A percentile compares a stretch with the other conserved stretches of the same genome.
These are phyloP conservation scores for Fusarium dimerum DNA, from an alignment of 2,329 filamentous ascomycete species.

Conservation along the genomic window DNA sequence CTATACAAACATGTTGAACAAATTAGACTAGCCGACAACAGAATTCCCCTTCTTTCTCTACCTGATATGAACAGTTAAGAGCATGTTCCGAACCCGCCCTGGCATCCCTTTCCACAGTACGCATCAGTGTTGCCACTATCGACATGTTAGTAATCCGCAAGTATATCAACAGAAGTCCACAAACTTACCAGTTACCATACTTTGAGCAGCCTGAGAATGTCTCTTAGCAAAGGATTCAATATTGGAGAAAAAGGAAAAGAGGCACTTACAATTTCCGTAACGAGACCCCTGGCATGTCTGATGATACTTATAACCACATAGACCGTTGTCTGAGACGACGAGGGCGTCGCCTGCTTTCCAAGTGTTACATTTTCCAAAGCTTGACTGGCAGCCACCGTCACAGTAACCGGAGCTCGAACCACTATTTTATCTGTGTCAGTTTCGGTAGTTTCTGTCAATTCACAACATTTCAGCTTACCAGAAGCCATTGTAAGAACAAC, in stretches of 20 bases:
- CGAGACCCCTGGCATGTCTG: constrained; percentile 18
- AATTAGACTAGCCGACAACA: no score
- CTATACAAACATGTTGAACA: not conserved
- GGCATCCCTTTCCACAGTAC: constrained; percentile 9
- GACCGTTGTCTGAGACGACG: constrained; percentile 20
- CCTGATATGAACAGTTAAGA: not conserved
- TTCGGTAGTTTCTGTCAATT: no score
- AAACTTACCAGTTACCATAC: constrained; percentile 9
- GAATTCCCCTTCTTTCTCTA: not conserved
- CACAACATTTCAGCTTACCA: constrained; percentile 28
- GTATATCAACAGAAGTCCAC: not conserved
- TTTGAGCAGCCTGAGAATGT: constrained; percentile 4
- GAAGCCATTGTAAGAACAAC: constrained; percentile 37
- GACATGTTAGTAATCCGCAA: not conserved
- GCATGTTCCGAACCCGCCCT: constrained; percentile 8
- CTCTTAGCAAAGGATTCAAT: no score
- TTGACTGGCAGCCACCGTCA: constrained; percentile 32
- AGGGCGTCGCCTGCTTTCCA: constrained; percentile 9
- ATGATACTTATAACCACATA: constrained; percentile 19
- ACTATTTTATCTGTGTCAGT: not conserved
- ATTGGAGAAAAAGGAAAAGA: no score
- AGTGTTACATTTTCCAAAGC: constrained; percentile 33
- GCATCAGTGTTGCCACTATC: constrained; percentile 12
- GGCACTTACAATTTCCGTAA: constrained; percentile 11
- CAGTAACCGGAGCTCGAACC: constrained; percentile 26